Evolutionary conservation across 2,329 filamentous ascomycete species (phyloP), one percentile per base, ranked within the genome.

Genomic region (Endoconidiophora laricicola): DNA sequence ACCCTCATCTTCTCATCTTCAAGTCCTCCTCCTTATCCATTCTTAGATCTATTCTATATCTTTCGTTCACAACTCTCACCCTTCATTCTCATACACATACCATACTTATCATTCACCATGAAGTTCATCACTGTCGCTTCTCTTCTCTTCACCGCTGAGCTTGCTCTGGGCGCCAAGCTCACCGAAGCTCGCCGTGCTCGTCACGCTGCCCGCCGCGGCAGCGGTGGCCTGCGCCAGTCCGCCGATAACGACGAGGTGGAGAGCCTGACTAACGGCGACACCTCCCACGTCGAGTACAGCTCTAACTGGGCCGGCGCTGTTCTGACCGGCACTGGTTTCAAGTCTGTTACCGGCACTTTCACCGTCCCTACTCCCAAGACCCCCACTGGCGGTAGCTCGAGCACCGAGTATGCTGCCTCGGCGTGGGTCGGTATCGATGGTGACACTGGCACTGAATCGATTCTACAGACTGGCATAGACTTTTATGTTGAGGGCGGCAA

Each of bases 341-440:
- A 53, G 53, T 54, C 56, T 14, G 59, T 62, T 9, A 55, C 55
- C 24, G 60, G 60, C 7, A 62, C 60, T 46, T 58, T 62, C 48
- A 59, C 54, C 6, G 59, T 62, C 3, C 60, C 60, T 24, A 36
- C 43, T 6, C 43, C 38, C 26, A 18, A 20, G 5, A 10, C 36
- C n/a, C 49, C 49, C 5, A 12, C 43, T 12, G 43, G 43, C 16
- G 49, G 43, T 9, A 16, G 12, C 5, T 5, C n/a, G 2, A 4
- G 38, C 18, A 46, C 43, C 5, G 22, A 46, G 49, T 50, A 61
- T 55, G 9, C 60, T 58, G 24, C 54, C 55, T 57, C 66, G 6
- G 66, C 65, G 7, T 70, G 68, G 68, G 68, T 71, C 9, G 68
- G 68, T 12, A 70, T 71, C 45, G 68, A 71, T 36, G 68, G 68